Conservation (phyloP, 2,329 filamentous ascomycete genomes). For the Penicillium sp. region DNA sequence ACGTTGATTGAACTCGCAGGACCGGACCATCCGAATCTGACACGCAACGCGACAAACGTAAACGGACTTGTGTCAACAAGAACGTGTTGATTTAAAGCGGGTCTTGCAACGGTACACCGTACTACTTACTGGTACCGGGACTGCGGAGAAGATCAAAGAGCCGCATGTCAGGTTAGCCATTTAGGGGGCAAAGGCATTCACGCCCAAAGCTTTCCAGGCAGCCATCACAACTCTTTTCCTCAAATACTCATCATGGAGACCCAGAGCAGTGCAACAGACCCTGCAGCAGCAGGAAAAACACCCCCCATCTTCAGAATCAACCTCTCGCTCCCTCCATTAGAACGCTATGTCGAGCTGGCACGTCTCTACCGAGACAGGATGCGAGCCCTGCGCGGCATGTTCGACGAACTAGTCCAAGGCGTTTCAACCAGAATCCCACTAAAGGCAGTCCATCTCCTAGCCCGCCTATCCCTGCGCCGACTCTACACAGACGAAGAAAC, state of each 20-base stretch:
- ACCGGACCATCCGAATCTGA: too few species aligned
- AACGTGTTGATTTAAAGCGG: background rate
- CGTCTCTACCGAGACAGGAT: slow-evolving; percentile 49
- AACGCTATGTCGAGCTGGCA: slow-evolving; percentile 56
- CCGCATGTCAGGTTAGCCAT: background rate
- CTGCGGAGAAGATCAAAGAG: background rate
- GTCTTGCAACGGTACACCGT: background rate
- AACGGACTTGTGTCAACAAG: background rate
- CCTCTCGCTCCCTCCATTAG: slow-evolving; percentile 54
- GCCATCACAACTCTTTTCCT: background rate
- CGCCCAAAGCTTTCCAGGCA: background rate
- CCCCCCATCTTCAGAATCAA: slow-evolving; percentile 54
- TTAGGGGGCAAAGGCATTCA: background rate
- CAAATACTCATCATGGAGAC: slow-evolving; percentile 5
- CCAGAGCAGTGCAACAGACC: background rate
- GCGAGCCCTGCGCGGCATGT: slow-evolving; percentile 49
- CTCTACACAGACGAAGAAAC: slow-evolving; percentile 60
- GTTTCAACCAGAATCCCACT: slow-evolving; percentile 31
- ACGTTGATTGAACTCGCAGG: too few species aligned
- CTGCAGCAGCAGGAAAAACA: slow-evolving; percentile 9
- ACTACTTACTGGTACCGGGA: too few species aligned
- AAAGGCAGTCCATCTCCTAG: slow-evolving; percentile 38
- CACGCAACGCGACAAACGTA: background rate
- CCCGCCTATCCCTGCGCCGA: slow-evolving; percentile 52
- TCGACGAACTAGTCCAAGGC: slow-evolving; percentile 52